These are phyloP conservation scores for Quillaja saponaria DNA, from an alignment of 306 rosid genomes.

Conservation along the genomic window DNA sequence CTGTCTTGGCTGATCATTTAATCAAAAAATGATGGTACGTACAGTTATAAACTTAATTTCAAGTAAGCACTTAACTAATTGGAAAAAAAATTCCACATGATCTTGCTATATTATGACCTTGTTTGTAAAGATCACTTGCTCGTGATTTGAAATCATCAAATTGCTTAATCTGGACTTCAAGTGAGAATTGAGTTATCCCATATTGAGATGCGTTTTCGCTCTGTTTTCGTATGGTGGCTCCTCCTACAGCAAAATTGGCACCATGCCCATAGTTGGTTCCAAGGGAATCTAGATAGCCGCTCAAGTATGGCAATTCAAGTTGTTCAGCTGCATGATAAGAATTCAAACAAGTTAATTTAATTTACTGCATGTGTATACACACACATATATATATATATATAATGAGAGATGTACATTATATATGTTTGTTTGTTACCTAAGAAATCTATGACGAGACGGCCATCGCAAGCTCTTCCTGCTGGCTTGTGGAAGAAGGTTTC, in stretches of 20 bases:
- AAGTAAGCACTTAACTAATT: no score
- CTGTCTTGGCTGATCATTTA: conserved; percentile 49
- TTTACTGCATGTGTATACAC: no score
- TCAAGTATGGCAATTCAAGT: conserved; percentile 68
- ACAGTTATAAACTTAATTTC: no score
- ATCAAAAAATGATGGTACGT: neutral
- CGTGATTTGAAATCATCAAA: conserved; percentile 70
- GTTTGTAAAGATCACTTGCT: conserved; percentile 55
- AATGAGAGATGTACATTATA: no score
- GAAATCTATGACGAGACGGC: no score
- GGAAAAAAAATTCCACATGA: no score
- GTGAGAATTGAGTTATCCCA: conserved; percentile 82
- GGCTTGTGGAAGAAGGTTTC: no score
- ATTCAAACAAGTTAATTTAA: no score
- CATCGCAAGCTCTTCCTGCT: no score
- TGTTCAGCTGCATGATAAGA: conserved; percentile 65
- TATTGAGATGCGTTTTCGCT: conserved; percentile 78
- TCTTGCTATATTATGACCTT: conserved; percentile 50
- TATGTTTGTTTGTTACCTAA: no score
- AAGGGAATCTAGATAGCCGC: conserved; percentile 86
- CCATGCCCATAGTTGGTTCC: conserved; percentile 80
- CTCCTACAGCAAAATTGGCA: conserved; percentile 92
- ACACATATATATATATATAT: no score
- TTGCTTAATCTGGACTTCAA: conserved; percentile 73
- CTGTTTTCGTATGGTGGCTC: conserved; percentile 78